Base-by-base conservation (phyloP, 2,329 filamentous ascomycete species). In the Pseudopithomyces chartarum region DNA sequence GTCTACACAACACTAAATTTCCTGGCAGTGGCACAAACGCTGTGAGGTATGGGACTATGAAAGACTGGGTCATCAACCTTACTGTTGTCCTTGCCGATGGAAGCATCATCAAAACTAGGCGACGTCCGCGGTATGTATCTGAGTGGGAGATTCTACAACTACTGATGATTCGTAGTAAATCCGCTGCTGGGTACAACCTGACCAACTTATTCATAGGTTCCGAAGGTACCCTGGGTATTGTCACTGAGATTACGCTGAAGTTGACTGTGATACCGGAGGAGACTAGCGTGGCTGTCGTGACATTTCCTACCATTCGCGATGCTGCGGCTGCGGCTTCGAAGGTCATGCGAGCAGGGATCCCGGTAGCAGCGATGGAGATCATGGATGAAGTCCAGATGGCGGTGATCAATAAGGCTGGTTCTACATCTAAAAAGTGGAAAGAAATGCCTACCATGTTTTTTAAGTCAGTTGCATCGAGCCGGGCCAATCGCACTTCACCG, bases 321-420 rank as follows among this genome's bases (percentile, higher is more conserved):
- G 91, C 91, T 1, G 90, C 90, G 0, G 83, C 87, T 0, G 89
- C 90, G 0, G 90, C 90, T 0, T 88, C 89, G 1, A 85, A 84
- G 48, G 85, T 94, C n/a, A 90, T 94, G 82, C 86, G 90, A 65
- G 83, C 86, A 0, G 90, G 88, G 0, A 81, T 92, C 3, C 90
- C 88, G 0, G 83, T 93, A 6, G 89, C 88, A 0, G 89, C 89
- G 3, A 89, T 93, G 85, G 91, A 95, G 76, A 87, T 95, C 64
- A 92, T 95, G 89, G 91, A 95, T 69, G 91, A 95, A 56, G 89
- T 94, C 3, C 90, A 93, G 75, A 95, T 95, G 91, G 84, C 81
- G 61, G 89, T 94, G 0, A 87, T 95, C 69, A 95, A 95, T 76
- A 81, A 87, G 52, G 85, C 88, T 11, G 88, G 89, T 1, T 85